Percentiles rank a stretch among this genome's conserved stretches.
These are phyloP conservation scores for Amoebophrya sp. DNA, from an alignment of 169 alveolate species.

Conservation along the genomic window DNA sequence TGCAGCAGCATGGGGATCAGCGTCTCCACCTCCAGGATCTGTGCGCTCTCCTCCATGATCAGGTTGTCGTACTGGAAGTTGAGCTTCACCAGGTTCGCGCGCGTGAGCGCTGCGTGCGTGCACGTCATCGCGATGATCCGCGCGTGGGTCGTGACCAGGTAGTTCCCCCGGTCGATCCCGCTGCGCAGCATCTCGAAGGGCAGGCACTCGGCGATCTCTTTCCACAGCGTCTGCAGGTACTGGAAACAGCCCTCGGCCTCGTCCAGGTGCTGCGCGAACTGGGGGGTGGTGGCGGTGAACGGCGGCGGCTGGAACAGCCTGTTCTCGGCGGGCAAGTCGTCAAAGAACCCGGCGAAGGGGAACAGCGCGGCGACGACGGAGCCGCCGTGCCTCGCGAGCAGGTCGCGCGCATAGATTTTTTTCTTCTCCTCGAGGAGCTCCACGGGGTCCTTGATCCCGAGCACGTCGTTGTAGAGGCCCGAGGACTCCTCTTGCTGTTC, in stretches of 20 bases:
- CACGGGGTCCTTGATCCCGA: background rate
- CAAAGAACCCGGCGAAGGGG: background rate
- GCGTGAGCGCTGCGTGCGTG: constrained; percentile 83
- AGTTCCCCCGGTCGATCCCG: constrained; percentile 70
- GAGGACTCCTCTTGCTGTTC: background rate
- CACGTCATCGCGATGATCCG: constrained; percentile 87
- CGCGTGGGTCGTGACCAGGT: constrained; percentile 68
- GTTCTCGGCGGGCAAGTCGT: background rate
- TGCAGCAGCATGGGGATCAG: constrained; percentile 75
- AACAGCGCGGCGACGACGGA: background rate
- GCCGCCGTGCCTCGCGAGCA: background rate
- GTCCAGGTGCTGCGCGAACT: background rate
- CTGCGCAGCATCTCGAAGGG: background rate
- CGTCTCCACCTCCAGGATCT: constrained; percentile 68
- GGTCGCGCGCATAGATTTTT: background rate
- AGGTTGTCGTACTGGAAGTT: constrained; percentile 57
- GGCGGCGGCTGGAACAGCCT: background rate
- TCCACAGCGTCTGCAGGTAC: background rate
- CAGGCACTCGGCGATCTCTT: background rate
- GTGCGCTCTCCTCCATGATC: constrained; percentile 76
- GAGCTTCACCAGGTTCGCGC: constrained; percentile 47
- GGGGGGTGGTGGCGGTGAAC: no score
- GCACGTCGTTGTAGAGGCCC: background rate
- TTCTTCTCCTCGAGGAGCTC: background rate
- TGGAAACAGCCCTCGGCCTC: background rate